Evolutionary conservation across 2,329 filamentous ascomycete species (phyloP).

Genomic region (Mollisiaceae sp.): DNA sequence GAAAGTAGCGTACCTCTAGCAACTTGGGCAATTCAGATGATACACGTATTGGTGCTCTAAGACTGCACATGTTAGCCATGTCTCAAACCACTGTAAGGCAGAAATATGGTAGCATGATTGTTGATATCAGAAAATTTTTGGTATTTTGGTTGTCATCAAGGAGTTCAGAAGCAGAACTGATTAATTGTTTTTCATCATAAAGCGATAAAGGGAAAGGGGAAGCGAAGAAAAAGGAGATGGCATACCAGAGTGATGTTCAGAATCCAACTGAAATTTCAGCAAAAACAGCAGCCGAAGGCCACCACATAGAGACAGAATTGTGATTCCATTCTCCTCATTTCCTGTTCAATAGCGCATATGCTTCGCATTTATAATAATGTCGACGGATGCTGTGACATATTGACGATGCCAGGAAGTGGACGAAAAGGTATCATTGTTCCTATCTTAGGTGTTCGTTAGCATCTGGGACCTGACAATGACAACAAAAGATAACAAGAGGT

Average conservation of each 20-base stretch:
- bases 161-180: conserved; percentile 80
- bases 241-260: conserved; percentile 4
- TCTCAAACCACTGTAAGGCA: too few species aligned
- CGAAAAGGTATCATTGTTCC: not conserved
- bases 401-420: not conserved
- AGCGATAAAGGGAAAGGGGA: conserved; percentile 29
- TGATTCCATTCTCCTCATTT: not conserved
- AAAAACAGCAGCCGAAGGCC: not conserved
- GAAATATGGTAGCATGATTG: not conserved
- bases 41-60: not conserved
- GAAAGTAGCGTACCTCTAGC: not conserved
- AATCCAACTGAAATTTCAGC: not conserved
- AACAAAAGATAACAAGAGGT: conserved; percentile 10
- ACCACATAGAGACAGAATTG: not conserved
- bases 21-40: not conserved
- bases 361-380: not conserved
- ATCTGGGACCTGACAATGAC: conserved; percentile 28
- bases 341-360: not conserved
- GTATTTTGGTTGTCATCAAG: conserved; percentile 68
- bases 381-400: not conserved
- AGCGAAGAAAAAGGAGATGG: conserved; percentile 6
- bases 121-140: conserved; percentile 64
- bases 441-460: conserved; percentile 21
- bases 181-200: conserved; percentile 68
- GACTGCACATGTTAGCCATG: conserved; percentile 22